These are phyloP conservation scores for Triticum turgidum DNA, from an alignment of 176 grass and related monocot species.

Conservation along the genomic window DNA sequence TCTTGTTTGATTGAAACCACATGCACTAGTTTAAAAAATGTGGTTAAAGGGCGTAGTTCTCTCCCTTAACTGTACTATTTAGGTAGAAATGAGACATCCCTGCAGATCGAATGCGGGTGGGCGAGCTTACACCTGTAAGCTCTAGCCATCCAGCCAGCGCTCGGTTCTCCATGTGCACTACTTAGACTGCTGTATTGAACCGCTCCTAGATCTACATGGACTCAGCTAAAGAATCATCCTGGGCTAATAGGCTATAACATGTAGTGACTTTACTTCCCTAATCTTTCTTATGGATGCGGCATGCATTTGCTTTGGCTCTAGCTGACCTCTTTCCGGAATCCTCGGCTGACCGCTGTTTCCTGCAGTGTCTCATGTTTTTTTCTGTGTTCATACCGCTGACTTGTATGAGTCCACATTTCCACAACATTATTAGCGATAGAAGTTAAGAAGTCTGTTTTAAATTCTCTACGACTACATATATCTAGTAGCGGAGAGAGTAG, in stretches of 20 bases:
- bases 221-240: neutral
- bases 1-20: neutral
- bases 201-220: neutral
- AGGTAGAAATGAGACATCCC: neutral
- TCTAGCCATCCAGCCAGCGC: too few relatives aligned
- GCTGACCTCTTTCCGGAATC: neutral
- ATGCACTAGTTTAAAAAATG: neutral
- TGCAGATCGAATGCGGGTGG: neutral
- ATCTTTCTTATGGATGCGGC: neutral
- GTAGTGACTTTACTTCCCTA: neutral
- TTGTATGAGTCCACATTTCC: neutral
- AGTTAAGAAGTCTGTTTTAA: conserved; percentile 1
- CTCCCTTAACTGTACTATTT: neutral
- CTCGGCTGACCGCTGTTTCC: neutral
- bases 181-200: neutral
- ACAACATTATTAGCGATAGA: neutral
- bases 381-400: neutral
- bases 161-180: neutral
- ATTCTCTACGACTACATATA: neutral
- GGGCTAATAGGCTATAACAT: neutral
- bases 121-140: neutral
- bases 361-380: neutral
- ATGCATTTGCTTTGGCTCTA: neutral
- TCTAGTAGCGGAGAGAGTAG: neutral
- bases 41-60: neutral